Percentiles rank a stretch among this genome's conserved stretches.
Evolutionary conservation across 176 grass and related monocot species (phyloP).

Genomic region (Hordeum vulgare): MorexV3_pseudomolecules_assembly NC_058524.1:31608720-31609219

Average conservation of each 20-base stretch:
- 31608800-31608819: conserved; percentile 98
- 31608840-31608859: conserved; percentile 97
- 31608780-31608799: conserved; percentile 91
- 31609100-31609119: neutral
- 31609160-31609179: neutral
- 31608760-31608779: conserved; percentile 84
- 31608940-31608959: conserved; percentile 30
- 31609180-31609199: neutral
- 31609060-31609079: conserved; percentile 57
- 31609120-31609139: neutral
- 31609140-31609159: neutral
- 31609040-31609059: conserved; percentile 94
- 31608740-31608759: conserved; percentile 99
- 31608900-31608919: conserved; percentile 44
- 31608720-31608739: conserved; percentile 97
- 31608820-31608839: conserved; percentile 98
- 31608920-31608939: conserved; percentile 7
- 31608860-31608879: conserved; percentile 96
- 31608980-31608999: conserved; percentile 93
- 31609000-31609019: conserved; percentile 98
- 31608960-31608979: conserved; percentile 65
- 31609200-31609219: neutral
- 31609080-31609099: neutral
- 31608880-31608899: conserved; percentile 93
- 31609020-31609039: conserved; percentile 93